Evolutionary conservation across 495 filamentous ascomycete species (phyloP), one percentile per base, ranked within the genome.

Genomic region (Trichoderma parareesei): DNA sequence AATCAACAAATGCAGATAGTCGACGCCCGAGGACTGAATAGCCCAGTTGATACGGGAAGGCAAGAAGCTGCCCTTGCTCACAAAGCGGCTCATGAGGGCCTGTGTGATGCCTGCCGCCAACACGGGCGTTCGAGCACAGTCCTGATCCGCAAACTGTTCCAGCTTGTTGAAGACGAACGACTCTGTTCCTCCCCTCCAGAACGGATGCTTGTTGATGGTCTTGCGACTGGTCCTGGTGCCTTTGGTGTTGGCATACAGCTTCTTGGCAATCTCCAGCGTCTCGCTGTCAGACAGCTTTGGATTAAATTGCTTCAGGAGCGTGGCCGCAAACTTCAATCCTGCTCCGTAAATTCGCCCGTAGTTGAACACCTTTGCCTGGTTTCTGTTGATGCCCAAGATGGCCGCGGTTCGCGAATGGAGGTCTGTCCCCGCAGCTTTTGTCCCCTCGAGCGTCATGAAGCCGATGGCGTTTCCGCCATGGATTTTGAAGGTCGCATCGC

Each of bases 11-110:
- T 99, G 94, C 11, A 99, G 84, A 75, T 99, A 99, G 76, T 99
- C 94, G 13, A 98, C 94, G 40, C 94, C 94, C 8, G 90, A 94
- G 3, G 92, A 96, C 69, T 99, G 94, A 67, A 99, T 97, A 20
- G 94, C 94, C 94, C 94, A 99, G 72, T 99, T 99, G 78, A 99
- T 97, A 18, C 94, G 87, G 42, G 90, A 94, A 3, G 95, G 95
- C 79, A 99, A 89, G 77, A 93, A 99, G 59, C 88, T 91, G 38
- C 93, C 93, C 70, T 89, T 92, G 74, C 85, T 92, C 69, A 98
- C 86, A 71, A 88, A 95, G 41, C 90, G 86, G 53, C 87, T 81
- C 87, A 93, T 92, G 16, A 99, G 79, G 0, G 94, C 94, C 73
- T 98, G 93, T 0, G 94, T 99, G 71, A 99, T 98, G 11, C 94